phyloP scores from a whole-genome alignment of 1,139 yeast genomes.

The Yamadazyma jaroonii region DNA sequence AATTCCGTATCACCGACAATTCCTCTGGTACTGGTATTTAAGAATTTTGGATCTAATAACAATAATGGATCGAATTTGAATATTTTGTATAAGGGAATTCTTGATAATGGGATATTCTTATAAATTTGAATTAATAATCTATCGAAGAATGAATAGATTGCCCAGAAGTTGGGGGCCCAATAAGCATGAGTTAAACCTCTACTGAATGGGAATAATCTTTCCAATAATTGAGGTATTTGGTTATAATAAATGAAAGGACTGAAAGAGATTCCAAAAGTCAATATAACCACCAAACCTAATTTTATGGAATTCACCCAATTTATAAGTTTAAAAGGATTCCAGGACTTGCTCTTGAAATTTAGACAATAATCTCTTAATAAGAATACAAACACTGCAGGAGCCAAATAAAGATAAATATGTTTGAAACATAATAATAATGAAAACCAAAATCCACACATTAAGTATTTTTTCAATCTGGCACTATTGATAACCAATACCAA shows the following conservation, averaged over 20 bases:
- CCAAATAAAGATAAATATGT: slow-evolving; percentile 87
- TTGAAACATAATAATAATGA: slow-evolving; percentile 83
- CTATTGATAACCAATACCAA: slow-evolving; percentile 70
- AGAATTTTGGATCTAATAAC: slow-evolving; percentile 22
- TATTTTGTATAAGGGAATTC: slow-evolving; percentile 29
- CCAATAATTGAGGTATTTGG: slow-evolving; percentile 62
- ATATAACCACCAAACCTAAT: slow-evolving; percentile 63
- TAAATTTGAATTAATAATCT: slow-evolving; percentile 58
- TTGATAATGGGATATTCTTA: slow-evolving; percentile 44
- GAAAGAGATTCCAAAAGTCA: slow-evolving; percentile 67
- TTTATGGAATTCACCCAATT: slow-evolving; percentile 59
- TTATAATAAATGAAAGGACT: slow-evolving; percentile 71
- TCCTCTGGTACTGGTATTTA: slow-evolving; percentile 69
- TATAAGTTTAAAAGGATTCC: slow-evolving; percentile 35
- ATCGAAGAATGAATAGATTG: slow-evolving; percentile 84
- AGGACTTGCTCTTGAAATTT: slow-evolving; percentile 27
- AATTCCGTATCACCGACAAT: slow-evolving; percentile 88
- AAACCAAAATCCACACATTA: slow-evolving; percentile 72
- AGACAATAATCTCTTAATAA: slow-evolving; percentile 71
- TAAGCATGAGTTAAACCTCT: slow-evolving; percentile 96
- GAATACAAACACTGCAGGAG: slow-evolving; percentile 89
- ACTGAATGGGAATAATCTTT: slow-evolving; percentile 85
- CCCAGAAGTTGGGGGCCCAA: slow-evolving; percentile 99
- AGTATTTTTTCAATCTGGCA: slow-evolving; percentile 57
- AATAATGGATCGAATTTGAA: slow-evolving; percentile 33